Evolutionary conservation across 208 protist species (phyloP).

Genomic region (Trypanosoma theileri): DNA sequence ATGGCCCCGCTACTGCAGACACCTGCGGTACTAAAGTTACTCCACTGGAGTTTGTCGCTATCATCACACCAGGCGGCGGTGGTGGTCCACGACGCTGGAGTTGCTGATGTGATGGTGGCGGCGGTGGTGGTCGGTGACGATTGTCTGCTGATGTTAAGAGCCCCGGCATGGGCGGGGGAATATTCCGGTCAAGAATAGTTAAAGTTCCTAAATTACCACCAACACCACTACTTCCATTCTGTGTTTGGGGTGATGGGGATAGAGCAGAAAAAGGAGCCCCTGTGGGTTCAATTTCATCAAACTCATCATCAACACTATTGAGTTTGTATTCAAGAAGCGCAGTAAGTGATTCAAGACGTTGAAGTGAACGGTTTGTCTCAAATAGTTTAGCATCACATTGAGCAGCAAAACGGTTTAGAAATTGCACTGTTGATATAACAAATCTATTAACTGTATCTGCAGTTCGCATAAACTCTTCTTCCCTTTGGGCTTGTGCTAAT

Average conservation of each 20-base stretch:
- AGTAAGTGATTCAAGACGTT: conserved; percentile 66
- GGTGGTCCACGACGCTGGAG: conserved; percentile 13
- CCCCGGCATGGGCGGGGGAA: conserved; percentile 32
- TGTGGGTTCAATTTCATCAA: conserved; percentile 5
- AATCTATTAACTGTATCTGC: conserved; percentile 77
- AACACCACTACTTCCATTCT: no score
- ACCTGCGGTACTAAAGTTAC: not conserved
- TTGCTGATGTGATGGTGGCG: conserved; percentile 7
- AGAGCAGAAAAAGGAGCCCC: not conserved
- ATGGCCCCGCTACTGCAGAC: not conserved
- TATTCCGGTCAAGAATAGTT: not conserved
- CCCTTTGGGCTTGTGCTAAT: conserved; percentile 25
- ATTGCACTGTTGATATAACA: conserved; percentile 67
- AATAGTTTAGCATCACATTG: conserved; percentile 72
- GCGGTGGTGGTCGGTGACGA: conserved; percentile 6
- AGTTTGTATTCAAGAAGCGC: conserved; percentile 77
- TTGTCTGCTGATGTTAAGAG: conserved; percentile 7
- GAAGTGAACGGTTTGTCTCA: conserved; percentile 36
- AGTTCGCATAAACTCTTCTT: conserved; percentile 47
- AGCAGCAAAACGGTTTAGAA: conserved; percentile 81
- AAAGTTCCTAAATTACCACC: not conserved
- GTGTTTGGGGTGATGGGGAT: not conserved
- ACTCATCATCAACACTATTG: conserved; percentile 34
- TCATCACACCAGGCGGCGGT: conserved; percentile 14
- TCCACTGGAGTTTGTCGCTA: not conserved